Evolutionary conservation across 257 asterid species (phyloP).

Genomic region (Jaltomata sinuosa): DNA sequence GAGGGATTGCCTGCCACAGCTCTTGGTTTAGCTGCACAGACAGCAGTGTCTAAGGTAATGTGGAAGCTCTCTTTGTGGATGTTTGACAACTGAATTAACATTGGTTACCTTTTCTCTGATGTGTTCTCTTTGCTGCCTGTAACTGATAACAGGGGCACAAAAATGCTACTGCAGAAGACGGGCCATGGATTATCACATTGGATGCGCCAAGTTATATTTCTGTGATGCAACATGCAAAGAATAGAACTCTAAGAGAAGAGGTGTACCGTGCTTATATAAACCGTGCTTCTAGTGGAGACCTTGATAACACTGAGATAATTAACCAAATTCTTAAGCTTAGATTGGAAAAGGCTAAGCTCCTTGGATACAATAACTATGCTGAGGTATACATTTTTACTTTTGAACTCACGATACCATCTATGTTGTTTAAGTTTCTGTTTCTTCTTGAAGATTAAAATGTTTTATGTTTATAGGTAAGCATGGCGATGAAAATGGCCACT

Average conservation of each 20-base stretch:
- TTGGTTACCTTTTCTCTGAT: neutral
- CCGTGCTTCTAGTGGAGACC: conserved; percentile 92
- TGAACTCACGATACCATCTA: neutral
- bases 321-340: conserved; percentile 84
- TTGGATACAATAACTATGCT: conserved; percentile 86
- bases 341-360: conserved; percentile 92
- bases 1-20: conserved; percentile 85
- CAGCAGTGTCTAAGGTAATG: conserved; percentile 83
- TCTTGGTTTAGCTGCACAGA: conserved; percentile 96
- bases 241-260: conserved; percentile 87
- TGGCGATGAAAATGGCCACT: conserved; percentile 97
- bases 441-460: neutral
- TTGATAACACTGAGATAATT: conserved; percentile 73
- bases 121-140: neutral
- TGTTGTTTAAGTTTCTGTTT: neutral
- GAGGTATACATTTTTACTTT: conserved; percentile 43
- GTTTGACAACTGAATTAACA: neutral
- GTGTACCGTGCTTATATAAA: conserved; percentile 79
- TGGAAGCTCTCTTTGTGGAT: neutral
- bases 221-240: conserved; percentile 87
- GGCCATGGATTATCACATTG: conserved; percentile 93
- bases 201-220: conserved; percentile 90
- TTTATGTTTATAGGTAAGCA: conserved; percentile 57
- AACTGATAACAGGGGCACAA: conserved; percentile 64
- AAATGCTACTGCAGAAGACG: conserved; percentile 87